Base-by-base conservation (phyloP, 2,329 filamentous ascomycete genomes). In the Dothistroma pini region DNA sequence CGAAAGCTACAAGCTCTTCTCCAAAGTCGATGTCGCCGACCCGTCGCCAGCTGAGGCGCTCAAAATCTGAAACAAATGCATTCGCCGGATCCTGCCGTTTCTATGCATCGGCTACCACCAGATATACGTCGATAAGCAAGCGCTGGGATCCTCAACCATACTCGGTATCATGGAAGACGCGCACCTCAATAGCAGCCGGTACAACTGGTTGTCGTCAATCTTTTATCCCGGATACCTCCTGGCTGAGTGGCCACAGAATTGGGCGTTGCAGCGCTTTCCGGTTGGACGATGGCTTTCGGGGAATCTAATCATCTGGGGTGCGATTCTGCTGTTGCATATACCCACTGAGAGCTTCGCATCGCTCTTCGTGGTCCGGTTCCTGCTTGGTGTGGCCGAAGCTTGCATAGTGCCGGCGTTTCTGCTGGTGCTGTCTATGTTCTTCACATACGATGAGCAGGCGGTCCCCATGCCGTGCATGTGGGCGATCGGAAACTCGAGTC, bases 161-260 rank as follows among this genome's bases (percentile, higher is more conserved):
- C 61, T 75, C 1, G 72, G 72, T 0, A 72, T 74, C 22, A 70
- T 74, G 66, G 62, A 71, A 22, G 71, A 75, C 59, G 70, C 70
- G 0, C 60, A 67, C 29, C 53, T 66, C 57, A 63, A 54, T 49
- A 60, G 53, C 41, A 57, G n/a, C 2, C 57, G 62, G 41, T 77
- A 76, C 35, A 71, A 71, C 22, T 72, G 69, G 68, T 44, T 69
- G 11, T 66, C 66, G 7, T 63, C 59, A 1, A 59, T 63, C 38
- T 64, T 67, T 47, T 70, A 69, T 38, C 58, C 70, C 1, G 67
- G 68, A 5, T 71, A 71, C 22, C 57, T 71, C 0, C 14, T 70
- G 2, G 68, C 67, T 4, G 68, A 70, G 51, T 70, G 61, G 54
- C 68, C 68, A 4, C 65, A 69, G 48, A 71, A 68, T 41, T 68